Base-by-base conservation (phyloP, 2,329 filamentous ascomycete genomes). In the Botryotinia globosa region DNA sequence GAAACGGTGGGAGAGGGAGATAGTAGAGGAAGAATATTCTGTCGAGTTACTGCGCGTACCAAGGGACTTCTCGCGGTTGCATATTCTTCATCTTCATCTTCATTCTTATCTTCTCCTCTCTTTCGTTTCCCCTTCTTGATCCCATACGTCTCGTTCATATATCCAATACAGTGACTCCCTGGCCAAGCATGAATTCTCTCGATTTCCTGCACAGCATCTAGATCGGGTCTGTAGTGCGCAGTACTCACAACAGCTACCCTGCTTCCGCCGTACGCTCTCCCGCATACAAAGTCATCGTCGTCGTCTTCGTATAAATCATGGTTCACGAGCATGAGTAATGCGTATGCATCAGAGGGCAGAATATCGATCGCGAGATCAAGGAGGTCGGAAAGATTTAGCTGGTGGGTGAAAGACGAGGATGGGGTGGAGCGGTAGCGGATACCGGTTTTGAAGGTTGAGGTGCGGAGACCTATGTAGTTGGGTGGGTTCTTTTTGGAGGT, bases 221-320 rank as follows among this genome's bases (percentile, higher is more conserved):
- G 81, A 0, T 59, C 45, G 0, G 90, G 90, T 64, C 88, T 83
- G 74, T 92, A 92, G 39, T 90, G 82, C 16, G 90, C 89, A 0
- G 83, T 85, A 0, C 87, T 89, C 0, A 93, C 87, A 1, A 92
- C 85, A 0, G 86, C 85, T 1, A 92, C 85, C 7, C 90, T 83
- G 73, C 86, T 89, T 0, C 85, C 88, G 0, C 90, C 90, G 78
- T 90, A 93, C 0, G 90, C 89, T 42, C 89, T 82, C 0, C 90
- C 90, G 74, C 89, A 91, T 70, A 87, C 88, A 77, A 92, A 93
- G 32, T 89, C 71, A 73, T 92, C 90, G 0, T 91, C 87, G 0
- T 90, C 66, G 42, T 79, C 78, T 71, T 79, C 78, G 39, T 77
- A 80, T 8, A 79, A 69, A 65, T 80, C 78, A 56, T 79, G 77